Base-by-base conservation (phyloP, 306 rosid species). In the Cicer judaicum region DNA sequence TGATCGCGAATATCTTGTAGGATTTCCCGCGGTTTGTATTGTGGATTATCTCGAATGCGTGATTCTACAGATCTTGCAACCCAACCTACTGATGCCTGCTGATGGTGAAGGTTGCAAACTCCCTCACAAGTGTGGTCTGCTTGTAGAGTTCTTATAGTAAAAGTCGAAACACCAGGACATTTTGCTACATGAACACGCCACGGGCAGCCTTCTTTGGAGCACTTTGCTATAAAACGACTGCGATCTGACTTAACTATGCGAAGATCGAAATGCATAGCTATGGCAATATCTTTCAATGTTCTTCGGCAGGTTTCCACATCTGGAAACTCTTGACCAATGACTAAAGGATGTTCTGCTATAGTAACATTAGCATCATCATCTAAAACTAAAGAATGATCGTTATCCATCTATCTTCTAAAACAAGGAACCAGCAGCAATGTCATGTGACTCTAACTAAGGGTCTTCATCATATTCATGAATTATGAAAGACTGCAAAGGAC, bases 51-150 rank as follows among this genome's bases (percentile, higher is more conserved):
- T 83, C 97, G 87, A 76, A 94, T 82, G 61, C 96, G 93, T 64
- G 96, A 85, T 73, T 91, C 96, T n/a, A 94, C 98, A 61, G 97
- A 94, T 82, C 98, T 86, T 80, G 98, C 98, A 84, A 94, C 98
- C 98, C 98, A 94, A 68, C 97, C 97, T 10, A 94, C 98, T n/a
- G 98, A 94, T 54, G 98, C 98, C 78, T 94, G 98, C 86, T 94
- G 98, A 68, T 94, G 98, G 82, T 94, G 98, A 84, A 91, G 98
- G 78, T 91, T 86, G 43, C 82, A 81, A 82, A 94, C 97, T 81
- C 97, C 98, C 85, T 91, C 97, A 78, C 98, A 94, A 66, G 98
- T 94, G 76, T 94, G 98, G 9, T 94, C 95, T 69, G 88, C 90
- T 24, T 91, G 96, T 63, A 94, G 87, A 52, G 98, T 94, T 85